Evolutionary conservation across 2,329 filamentous ascomycete species (phyloP), one percentile per base, ranked within the genome.

Genomic region (Pseudocercospora cruenta): DNA sequence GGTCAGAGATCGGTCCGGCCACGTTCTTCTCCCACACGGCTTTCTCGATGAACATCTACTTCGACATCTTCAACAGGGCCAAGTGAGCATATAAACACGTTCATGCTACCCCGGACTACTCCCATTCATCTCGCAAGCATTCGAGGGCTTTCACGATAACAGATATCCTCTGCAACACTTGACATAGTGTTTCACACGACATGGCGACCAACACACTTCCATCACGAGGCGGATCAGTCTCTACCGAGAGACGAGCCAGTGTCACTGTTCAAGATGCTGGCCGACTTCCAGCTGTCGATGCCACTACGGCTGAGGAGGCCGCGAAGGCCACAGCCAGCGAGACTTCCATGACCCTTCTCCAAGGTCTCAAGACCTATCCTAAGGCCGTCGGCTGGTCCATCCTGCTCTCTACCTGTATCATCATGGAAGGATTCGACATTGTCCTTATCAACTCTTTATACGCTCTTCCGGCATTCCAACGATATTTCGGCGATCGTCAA

Each of bases 371-470:
- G 64, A 68, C 60, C 7, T 76, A 76, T 60, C 78, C 76, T 0
- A 77, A 79, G 64, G 79, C 79, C 2, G 74, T 80, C 8, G 71
- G 69, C 3, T 81, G 78, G 78, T 78, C 76, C 4, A 64, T 80
- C 22, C 63, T 80, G 0, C 62, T 81, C 12, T 80, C 78, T 1
- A 74, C 76, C 0, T 74, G 74, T 6, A 70, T 82, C 24, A 73
- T 80, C 57, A 81, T 81, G 80, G 79, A 81, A 68, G 80, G 79
- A 1, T 81, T 78, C 70, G 79, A 82, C 58, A 71, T 76, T 4
- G 73, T 75, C 14, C 71, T 82, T 10, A 74, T 81, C 33, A 70
- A 72, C 36, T 73, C 69, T 10, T 71, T 81, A 45, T 77, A 75
- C 58, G 79, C 73, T 6, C 73, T 74, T 3, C 72, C 73, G 7